Evolutionary conservation across 441 rosid genomes (phyloP), one percentile per base, ranked within the genome.

Genomic region (Erodium moschatum): DNA sequence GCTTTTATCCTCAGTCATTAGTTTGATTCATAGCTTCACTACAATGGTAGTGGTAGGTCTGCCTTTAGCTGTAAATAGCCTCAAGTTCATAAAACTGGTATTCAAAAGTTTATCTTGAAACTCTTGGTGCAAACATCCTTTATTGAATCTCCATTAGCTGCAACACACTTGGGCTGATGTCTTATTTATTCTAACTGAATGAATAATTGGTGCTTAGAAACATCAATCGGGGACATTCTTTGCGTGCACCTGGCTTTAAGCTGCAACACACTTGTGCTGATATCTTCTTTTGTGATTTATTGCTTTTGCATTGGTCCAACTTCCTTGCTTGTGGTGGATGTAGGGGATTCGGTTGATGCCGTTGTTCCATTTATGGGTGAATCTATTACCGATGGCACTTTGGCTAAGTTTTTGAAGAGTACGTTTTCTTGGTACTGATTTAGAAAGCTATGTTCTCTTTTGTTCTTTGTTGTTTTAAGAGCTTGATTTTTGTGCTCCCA

Each of bases 331-430:
- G 21, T 54, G 62, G 21, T 54, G 62, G 69, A 48, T 80, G 73
- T 72, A 93, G 97, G 86, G 64, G 96, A 93, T 85, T 71, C 80
- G 64, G 88, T 89, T 74, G 90, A 89, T 69, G 98, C 85, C 74
- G 96, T 69, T 29, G 31, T 29, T 4, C 31, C 31, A 29, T 29
- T 29, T 29, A 29, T 29, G 31, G 31, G 31, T 29, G 98, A 93
- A 88, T 93, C 98, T 66, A 91, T 93, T 76, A 86, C 90, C 13
- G 98, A 93, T 84, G 98, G 98, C 60, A 91, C 97, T 56, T 56
- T 93, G 68, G 97, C 97, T 48, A 84, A 20, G 71, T 88, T 93
- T 77, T 82, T 93, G 77, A 93, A 91, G 80, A 83, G 98, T 89
- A 88, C 69, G 85, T 46, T 70, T 72, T 69, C 72, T 33, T 4